Conservation (phyloP, 2,329 filamentous ascomycete genomes). For the Raffaelea arxii region DNA sequence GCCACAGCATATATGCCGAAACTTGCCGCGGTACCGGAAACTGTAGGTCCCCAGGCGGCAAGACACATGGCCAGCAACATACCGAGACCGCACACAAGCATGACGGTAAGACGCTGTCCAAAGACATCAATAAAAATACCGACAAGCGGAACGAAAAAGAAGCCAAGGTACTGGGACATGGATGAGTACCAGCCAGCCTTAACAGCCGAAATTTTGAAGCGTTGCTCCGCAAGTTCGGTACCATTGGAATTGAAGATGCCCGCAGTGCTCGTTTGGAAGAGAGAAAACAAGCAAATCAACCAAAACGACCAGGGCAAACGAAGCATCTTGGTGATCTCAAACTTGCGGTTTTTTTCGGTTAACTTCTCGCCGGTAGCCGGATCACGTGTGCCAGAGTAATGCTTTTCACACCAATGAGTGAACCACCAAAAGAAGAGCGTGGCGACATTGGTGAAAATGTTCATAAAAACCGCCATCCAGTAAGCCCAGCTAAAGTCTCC, state of each 20-base stretch:
- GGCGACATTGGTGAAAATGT: constrained; percentile 49
- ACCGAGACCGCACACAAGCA: constrained; percentile 34
- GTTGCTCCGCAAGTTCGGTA: constrained; percentile 50
- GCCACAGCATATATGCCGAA: constrained; percentile 52
- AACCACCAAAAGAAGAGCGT: constrained; percentile 44
- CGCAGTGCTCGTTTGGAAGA: constrained; percentile 49
- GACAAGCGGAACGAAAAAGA: constrained; percentile 47
- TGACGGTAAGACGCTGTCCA: constrained; percentile 24
- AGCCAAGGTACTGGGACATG: constrained; percentile 43
- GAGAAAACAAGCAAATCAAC: constrained; percentile 41
- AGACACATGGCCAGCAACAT: constrained; percentile 45
- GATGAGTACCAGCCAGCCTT: constrained; percentile 52
- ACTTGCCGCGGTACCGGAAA: constrained; percentile 43
- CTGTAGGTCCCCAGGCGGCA: constrained; percentile 38
- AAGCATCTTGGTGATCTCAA: constrained; percentile 45
- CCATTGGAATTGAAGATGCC: constrained; percentile 46
- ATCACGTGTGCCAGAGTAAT: constrained; percentile 37
- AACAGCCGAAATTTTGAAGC: constrained; percentile 44
- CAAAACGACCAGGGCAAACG: constrained; percentile 52
- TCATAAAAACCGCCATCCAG: constrained; percentile 54
- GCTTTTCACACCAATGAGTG: constrained; percentile 32
- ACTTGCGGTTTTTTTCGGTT: constrained; percentile 49
- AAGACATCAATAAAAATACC: constrained; percentile 29
- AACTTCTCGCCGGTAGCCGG: constrained; percentile 48
- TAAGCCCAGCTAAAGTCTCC: constrained; percentile 54